Evolutionary conservation across 805 yeast species (phyloP).

Genomic region (Clavispora fructus): DNA sequence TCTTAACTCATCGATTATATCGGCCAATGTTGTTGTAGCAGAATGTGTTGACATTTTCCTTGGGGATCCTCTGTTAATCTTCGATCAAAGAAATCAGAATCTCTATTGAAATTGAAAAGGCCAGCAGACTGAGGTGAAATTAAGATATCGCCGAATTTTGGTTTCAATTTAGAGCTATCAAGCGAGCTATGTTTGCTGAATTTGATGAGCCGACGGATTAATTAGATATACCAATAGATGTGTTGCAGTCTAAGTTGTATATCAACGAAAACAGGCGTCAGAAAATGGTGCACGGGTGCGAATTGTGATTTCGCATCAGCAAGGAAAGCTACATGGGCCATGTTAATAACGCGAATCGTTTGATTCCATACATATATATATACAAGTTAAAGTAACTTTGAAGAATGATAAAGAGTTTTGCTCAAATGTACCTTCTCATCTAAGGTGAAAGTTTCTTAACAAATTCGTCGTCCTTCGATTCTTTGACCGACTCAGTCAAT

Average conservation of each 20-base stretch:
- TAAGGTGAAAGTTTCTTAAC: constrained; percentile 21
- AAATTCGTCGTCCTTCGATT: constrained; percentile 28
- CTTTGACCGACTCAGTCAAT: constrained; percentile 29
- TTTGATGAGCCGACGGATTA: neutral
- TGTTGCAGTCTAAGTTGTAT: neutral
- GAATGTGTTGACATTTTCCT: constrained; percentile 13
- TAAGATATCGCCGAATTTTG: neutral
- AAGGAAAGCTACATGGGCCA: neutral
- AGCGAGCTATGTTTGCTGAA: neutral
- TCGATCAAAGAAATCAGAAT: neutral
- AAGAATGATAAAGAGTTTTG: neutral
- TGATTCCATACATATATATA: neutral
- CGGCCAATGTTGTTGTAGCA: constrained; percentile 42
- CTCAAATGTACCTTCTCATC: neutral
- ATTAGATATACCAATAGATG: neutral
- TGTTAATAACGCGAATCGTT: neutral
- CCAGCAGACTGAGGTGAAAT: neutral
- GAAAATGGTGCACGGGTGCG: constrained; percentile 1
- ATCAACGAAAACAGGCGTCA: neutral
- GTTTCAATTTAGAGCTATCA: neutral
- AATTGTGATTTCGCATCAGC: neutral
- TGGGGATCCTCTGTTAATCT: neutral
- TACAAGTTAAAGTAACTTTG: constrained; percentile 1
- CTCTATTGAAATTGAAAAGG: neutral
- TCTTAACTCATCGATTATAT: constrained; percentile 47